Evolutionary conservation across 2,329 filamentous ascomycete species (phyloP), one percentile per base, ranked within the genome.

Genomic region (Drechslera avenae): DNA sequence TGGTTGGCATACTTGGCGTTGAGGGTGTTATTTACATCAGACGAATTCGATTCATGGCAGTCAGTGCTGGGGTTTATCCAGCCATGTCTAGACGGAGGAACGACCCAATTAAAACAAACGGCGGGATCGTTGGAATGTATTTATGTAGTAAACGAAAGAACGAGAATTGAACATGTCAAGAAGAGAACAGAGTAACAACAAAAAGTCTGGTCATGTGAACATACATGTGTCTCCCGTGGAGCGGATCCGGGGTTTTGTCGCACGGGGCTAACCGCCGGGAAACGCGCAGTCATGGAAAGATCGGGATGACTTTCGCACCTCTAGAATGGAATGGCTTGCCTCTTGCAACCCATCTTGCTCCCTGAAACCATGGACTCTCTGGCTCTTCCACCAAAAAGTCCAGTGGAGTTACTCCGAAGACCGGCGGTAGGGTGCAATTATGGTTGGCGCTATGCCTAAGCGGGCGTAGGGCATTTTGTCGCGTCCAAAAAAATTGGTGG

Each of bases 1-100:
- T 58, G 52, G 60, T 58, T 66, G 54, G 66, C 65, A 68, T 70
- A 57, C 50, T 50, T 56, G 68, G 67, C 67, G 67, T 71, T 68
- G 46, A 31, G 55, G 45, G 39, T 52, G 16, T 51, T 52, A 49
- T 50, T 52, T 58, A 52, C 52, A 59, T 62, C 50, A 41, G 42
- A 57, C 44, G 44, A 33, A 52, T 56, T 41, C 30, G 48, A 50
- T 46, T 41, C 50, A 42, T 30, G 46, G 52, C 17, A 33, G 42
- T 19, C 46, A 56, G 43, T 21, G 28, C 45, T 43, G 51, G 33
- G 26, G 19, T 35, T 44, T 33, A 39, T 36, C 30, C 36, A 45
- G 48, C 30, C 42, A 41, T n/a, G 48, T 45, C 26, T 50, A 46
- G 32, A 46, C 42, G 43, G 41, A 39, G 45, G 37, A 50, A 53